Evolutionary conservation across 768 basidiomycete species (phyloP), one percentile per base, ranked within the genome.

Genomic region (Stropharia rugosoannulata): DNA sequence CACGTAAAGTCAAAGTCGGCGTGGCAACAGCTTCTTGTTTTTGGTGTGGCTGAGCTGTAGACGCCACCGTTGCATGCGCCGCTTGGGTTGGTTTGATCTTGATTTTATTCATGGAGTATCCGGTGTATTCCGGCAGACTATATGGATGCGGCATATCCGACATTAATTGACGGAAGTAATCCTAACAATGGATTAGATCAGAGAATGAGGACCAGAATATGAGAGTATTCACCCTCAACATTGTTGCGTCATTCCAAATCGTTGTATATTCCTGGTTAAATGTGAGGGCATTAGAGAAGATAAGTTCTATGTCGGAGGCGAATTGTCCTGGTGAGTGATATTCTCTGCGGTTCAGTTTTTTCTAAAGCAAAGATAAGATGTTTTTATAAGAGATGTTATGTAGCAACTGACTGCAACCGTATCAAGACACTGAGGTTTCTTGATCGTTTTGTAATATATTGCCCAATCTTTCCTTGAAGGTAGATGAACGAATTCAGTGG

Each of bases 231-330:
- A 90, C 91, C 63, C 84, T 77, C 22, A 94, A 79, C 3, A 74
- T 69, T 16, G 78, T 66, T 16, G 92, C 90, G 62, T 92, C 90
- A 62, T 90, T 84, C 86, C 89, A 93, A 27, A 94, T 90, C 53
- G 72, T 80, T 25, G 88, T 91, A 64, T 89, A 85, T 27, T 96
- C 94, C 64, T 83, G 85, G 62, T 98, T 98, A 73, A 95, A 98
- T 55, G 80, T 72, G 68, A 92, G 77, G 9, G 94, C 95, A 67
- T 98, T 98, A 6, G 84, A 81, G 71, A 95, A 96, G 22, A 98
- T 89, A 40, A 95, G 80, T 63, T 95, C 92, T 12, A 95, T 88
- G 56, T 98, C 95, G 8, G 82, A 83, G 42, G 88, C 87, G 64
- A 95, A 96, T 22, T 89, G 86, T 4, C 80, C 75, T 5, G 82